Conservation (phyloP, 441 rosid species). For the Flueggea neowawraea region DNA sequence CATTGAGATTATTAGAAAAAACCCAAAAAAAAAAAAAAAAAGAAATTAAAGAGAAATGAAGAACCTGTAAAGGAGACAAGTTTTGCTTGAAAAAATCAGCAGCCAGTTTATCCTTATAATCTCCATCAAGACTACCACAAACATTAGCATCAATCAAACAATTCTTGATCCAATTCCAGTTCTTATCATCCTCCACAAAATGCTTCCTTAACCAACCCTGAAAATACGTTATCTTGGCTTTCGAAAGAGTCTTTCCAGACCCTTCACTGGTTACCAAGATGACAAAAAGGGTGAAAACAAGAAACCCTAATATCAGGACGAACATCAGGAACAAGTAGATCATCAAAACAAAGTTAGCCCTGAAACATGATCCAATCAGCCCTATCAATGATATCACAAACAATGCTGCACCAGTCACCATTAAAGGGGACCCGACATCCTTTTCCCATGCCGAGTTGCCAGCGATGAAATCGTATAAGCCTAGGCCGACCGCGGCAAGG, state of each 20-base stretch:
- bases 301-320: conserved; percentile 30
- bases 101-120: neutral
- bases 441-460: conserved; percentile 39
- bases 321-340: conserved; percentile 42
- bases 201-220: conserved; percentile 41
- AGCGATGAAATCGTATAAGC: conserved; percentile 14
- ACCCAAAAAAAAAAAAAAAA: neutral
- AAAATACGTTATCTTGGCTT: conserved; percentile 28
- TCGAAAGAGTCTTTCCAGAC: conserved; percentile 28
- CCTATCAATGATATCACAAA: conserved; percentile 41
- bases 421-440: conserved; percentile 33
- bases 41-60: neutral
- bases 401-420: conserved; percentile 29
- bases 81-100: conserved; percentile 2
- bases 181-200: conserved; percentile 30
- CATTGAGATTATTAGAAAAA: too few relatives aligned
- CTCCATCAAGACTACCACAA: conserved; percentile 21
- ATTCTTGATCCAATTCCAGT: conserved; percentile 40
- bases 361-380: conserved; percentile 37
- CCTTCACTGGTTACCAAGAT: conserved; percentile 43
- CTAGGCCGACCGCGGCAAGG: conserved; percentile 1
- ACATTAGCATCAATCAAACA: conserved; percentile 41
- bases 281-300: conserved; percentile 28
- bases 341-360: conserved; percentile 28
- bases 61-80: neutral